These are phyloP conservation scores for Parafenestella ontariensis DNA, from an alignment of 2,329 filamentous ascomycete species.

Conservation along the genomic window DNA sequence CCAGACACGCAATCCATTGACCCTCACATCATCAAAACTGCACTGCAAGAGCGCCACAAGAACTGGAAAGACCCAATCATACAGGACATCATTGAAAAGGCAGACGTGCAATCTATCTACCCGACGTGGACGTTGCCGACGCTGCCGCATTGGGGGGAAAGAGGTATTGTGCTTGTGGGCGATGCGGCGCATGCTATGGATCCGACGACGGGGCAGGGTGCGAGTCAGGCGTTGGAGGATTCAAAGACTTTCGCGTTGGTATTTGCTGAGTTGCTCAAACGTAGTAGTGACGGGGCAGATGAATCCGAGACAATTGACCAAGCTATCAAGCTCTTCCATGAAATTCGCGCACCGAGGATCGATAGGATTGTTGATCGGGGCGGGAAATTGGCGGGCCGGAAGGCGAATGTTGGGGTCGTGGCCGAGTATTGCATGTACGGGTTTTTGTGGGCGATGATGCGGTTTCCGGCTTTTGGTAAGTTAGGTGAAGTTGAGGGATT, in stretches of 20 bases:
- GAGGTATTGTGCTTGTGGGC: conserved; percentile 61
- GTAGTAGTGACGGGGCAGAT: too few relatives aligned
- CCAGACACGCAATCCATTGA: conserved; percentile 17
- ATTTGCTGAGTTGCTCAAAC: conserved; percentile 13
- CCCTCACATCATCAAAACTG: conserved; percentile 31
- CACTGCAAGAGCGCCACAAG: conserved; percentile 52
- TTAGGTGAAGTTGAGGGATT: too few relatives aligned
- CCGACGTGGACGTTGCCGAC: conserved; percentile 58
- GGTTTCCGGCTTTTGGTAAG: conserved; percentile 24
- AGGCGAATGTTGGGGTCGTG: conserved; percentile 23
- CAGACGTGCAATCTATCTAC: conserved; percentile 54
- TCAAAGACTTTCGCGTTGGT: conserved; percentile 56
- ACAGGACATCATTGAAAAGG: conserved; percentile 42
- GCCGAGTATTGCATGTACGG: conserved; percentile 29
- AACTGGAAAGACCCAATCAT: conserved; percentile 56
- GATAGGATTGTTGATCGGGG: conserved; percentile 23
- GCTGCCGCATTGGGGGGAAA: conserved; percentile 56
- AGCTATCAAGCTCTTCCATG: conserved; percentile 22
- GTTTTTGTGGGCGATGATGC: conserved; percentile 28
- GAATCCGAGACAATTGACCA: conserved; percentile 7
- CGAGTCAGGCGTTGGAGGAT: conserved; percentile 64
- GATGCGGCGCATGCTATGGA: conserved; percentile 66
- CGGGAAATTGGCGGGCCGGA: conserved; percentile 24
- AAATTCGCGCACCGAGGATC: conserved; percentile 28
- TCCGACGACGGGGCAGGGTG: conserved; percentile 62